Base-by-base conservation (phyloP, 2,329 filamentous ascomycete genomes). In the Aspergillus ochraceus region DNA sequence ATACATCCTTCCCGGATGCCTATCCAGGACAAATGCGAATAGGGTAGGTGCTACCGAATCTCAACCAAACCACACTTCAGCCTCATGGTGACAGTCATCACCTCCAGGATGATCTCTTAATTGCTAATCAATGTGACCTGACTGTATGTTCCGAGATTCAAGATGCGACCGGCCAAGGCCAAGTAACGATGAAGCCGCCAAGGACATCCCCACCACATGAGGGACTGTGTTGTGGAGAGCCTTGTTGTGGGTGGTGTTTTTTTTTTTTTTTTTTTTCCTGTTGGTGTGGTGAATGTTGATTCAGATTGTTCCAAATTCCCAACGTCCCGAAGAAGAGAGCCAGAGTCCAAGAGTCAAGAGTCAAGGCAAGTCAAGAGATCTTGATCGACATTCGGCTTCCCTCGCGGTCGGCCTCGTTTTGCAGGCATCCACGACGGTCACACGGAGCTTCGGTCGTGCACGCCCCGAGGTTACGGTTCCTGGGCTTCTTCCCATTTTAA, bases 401-500 rank as follows among this genome's bases (percentile, higher is more conserved):
- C 26, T 29, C 26, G 12, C 14, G 5, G n/a, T 50, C 10, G 46
- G 46, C 57, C 57, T 46, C 24, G 45, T 22, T 36, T 47, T 24
- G 11, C 50, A 53, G 50, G 55, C 50, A 58, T 11, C 36, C 3
- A 24, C 47, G 47, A 57, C 60, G 61, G 61, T 56, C 54, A 46
- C 56, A 61, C 59, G 61, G 61, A 63, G 59, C 30, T 54, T 58
- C 56, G 61, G 61, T 42, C 58, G 9, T 55, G 19, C 20, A 42
- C 14, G 24, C 49, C 12, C 61, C 61, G 61, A 63, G 61, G 61
- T 63, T 57, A 60, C 52, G 54, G 58, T 49, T 42, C 24, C 19
- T 52, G 24, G 12, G 17, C n/a, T 49, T 5, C 19, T 22, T 42
- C 22, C 42, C 45, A 11, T 24, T 46, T 46, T 54, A 47, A 52